These are phyloP conservation scores for Chaetomiaceae sp. DNA, from an alignment of 2,329 filamentous ascomycete genomes.

Conservation along the genomic window DNA sequence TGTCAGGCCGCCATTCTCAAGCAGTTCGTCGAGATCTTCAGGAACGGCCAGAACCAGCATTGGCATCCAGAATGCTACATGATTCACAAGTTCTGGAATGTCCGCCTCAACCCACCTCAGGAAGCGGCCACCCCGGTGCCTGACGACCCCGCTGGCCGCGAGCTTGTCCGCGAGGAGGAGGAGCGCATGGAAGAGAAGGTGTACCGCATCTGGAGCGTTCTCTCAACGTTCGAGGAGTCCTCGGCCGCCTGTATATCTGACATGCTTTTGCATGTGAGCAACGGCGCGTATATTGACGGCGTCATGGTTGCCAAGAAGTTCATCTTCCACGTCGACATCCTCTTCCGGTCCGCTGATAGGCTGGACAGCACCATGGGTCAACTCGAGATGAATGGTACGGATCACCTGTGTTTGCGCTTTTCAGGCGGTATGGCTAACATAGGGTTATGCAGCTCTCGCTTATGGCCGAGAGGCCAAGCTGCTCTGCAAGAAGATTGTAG, in stretches of 20 bases:
- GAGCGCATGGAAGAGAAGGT: slow-evolving; percentile 97
- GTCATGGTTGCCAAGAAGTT: slow-evolving; percentile 94
- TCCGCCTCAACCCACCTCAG: slow-evolving; percentile 67
- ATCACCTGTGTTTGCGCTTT: neutral
- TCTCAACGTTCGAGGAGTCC: slow-evolving; percentile 95
- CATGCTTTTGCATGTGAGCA: slow-evolving; percentile 97
- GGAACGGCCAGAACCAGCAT: slow-evolving; percentile 96
- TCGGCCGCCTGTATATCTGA: slow-evolving; percentile 98
- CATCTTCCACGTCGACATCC: slow-evolving; percentile 89
- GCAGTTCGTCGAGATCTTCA: slow-evolving; percentile 98
- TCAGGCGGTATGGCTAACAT: slow-evolving; percentile 1
- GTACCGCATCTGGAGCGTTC: slow-evolving; percentile 94
- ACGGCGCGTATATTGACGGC: slow-evolving; percentile 91
- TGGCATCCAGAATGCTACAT: slow-evolving; percentile 99
- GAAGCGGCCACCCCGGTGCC: slow-evolving; percentile 45
- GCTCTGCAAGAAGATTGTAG: slow-evolving; percentile 98
- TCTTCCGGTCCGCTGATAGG: slow-evolving; percentile 84
- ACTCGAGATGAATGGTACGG: slow-evolving; percentile 69
- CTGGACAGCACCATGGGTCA: slow-evolving; percentile 69
- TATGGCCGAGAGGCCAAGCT: slow-evolving; percentile 96
- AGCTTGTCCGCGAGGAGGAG: slow-evolving; percentile 75
- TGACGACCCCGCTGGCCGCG: slow-evolving; percentile 59
- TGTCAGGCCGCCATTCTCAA: slow-evolving; percentile 97
- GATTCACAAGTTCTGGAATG: slow-evolving; percentile 99
- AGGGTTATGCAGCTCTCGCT: slow-evolving; percentile 61